A percentile compares a stretch with the other conserved stretches of the same genome.
Conservation (phyloP, 257 asterid genomes). For the Pogostemon cablin region DNA sequence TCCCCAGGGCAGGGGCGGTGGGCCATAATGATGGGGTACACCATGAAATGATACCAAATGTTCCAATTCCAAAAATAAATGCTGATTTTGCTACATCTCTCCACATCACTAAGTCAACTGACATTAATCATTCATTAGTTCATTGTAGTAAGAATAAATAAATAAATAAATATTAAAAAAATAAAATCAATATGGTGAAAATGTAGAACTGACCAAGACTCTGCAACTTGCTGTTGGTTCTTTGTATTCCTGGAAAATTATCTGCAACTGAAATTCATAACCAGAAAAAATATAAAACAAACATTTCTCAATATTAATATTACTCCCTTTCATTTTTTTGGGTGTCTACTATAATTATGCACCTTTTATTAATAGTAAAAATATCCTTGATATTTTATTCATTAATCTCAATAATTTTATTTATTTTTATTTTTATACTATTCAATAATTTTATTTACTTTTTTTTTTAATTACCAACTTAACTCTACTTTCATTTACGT, state of each 20-base stretch:
- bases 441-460: no score
- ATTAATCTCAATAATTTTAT: no score
- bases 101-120: conserved; percentile 93
- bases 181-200: background rate
- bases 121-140: conserved; percentile 14
- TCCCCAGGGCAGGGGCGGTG: no score
- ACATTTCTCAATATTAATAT: background rate
- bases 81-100: conserved; percentile 82
- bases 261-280: conserved; percentile 47
- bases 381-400: no score
- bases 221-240: conserved; percentile 57
- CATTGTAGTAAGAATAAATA: background rate
- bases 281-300: background rate
- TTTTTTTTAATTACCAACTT: no score
- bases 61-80: conserved; percentile 81
- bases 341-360: no score
- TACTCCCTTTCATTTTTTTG: no score
- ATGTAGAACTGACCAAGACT: conserved; percentile 59
- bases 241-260: conserved; percentile 40
- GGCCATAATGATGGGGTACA: no score
- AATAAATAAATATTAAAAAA: conserved; percentile 2
- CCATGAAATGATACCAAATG: conserved; percentile 74
- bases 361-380: no score
- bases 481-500: no score
- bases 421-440: no score